Evolutionary conservation across 768 basidiomycete genomes (phyloP), one percentile per base, ranked within the genome.

Genomic region (Sutorius australiensis): DNA sequence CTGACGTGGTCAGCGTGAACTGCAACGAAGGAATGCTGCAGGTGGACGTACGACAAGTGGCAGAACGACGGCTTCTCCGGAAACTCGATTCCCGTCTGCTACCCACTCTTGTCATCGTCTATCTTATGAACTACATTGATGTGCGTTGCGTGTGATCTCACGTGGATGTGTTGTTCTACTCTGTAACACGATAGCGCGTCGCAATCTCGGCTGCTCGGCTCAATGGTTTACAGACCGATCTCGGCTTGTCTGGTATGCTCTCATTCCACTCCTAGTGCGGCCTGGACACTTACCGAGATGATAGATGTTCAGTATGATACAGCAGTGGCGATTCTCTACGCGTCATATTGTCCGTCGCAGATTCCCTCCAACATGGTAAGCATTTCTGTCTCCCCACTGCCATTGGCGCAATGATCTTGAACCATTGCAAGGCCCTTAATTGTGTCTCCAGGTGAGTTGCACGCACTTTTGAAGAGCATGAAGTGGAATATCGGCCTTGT

Each of bases 91-190:
- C 58, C 54, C 72, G 83, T 33, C 66, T 86, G 4, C 61, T 87
- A 43, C 81, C 81, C 0, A 79, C 80, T 0, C 77, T 86, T 36
- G 70, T 82, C 17, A 48, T 83, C 48, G 81, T 86, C 32, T 84
- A 71, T 57, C 76, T 86, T 54, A 79, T 85, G 80, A 86, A 86
- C 57, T 84, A 82, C 57, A 83, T 86, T 54, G 83, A 85, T 64
- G 84, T 85, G 54, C 55, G 68, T 61, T 1, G 32, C 27, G 2
- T 37, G 13, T 45, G 24, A 43, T 39, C 24, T 10, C 16, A 19
- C 19, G 27, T 9, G 21, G 28, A 14, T 7, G 14, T 2, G 14
- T 39, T 16, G 13, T 36, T 9, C 14, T 56, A 32, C 49, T 19
- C 16, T 34, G 2, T 39, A 19, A 11, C 12, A 33, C 30, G 49